Conservation (phyloP, 345 rosid genomes). For the Arabidopsis suecica region DNA sequence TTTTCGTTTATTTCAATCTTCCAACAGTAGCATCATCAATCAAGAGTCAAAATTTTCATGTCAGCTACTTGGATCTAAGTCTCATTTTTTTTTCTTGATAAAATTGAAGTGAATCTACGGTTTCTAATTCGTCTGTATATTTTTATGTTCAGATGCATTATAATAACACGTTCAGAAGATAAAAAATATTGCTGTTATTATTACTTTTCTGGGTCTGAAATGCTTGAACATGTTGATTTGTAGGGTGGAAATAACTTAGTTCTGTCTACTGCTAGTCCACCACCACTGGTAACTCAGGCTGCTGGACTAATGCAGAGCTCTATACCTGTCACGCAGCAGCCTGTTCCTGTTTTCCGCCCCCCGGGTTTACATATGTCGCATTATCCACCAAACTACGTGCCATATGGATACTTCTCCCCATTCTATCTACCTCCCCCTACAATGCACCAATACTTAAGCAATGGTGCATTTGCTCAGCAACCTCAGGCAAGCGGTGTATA, state of each 20-base stretch:
- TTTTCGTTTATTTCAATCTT: background rate
- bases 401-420: constrained; percentile 81
- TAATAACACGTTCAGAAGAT: constrained; percentile 2
- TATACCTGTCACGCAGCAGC: constrained; percentile 76
- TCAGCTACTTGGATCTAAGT: constrained; percentile 8
- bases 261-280: constrained; percentile 67
- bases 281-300: constrained; percentile 80
- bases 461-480: constrained; percentile 84
- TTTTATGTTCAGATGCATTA: background rate
- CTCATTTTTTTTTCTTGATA: background rate
- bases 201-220: constrained; percentile 26
- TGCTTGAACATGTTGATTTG: constrained; percentile 43
- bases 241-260: constrained; percentile 81
- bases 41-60: background rate
- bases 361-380: constrained; percentile 81
- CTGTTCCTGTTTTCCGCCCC: constrained; percentile 83
- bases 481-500: constrained; percentile 78
- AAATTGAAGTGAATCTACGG: background rate
- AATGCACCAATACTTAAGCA: constrained; percentile 76
- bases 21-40: constrained; percentile 5
- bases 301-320: constrained; percentile 86
- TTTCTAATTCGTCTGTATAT: background rate
- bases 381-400: constrained; percentile 84
- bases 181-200: constrained; percentile 1
- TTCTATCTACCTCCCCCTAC: constrained; percentile 79